Base-by-base conservation (phyloP, 75 land plant genomes). In the Isoetes taiwanensis region DNA sequence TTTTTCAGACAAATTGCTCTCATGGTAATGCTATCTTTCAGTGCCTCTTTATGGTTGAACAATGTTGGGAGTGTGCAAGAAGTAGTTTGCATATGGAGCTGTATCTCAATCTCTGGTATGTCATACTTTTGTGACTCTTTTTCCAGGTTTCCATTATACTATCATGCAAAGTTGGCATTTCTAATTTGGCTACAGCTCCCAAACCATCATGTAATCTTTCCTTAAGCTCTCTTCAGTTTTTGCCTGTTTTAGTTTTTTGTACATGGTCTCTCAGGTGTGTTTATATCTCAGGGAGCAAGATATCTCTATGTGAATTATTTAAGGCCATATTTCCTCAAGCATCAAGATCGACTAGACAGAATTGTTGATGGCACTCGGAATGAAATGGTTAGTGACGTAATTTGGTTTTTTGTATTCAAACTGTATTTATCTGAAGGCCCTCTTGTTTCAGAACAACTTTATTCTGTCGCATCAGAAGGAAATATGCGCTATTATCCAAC, bases 131-230 rank as follows among this genome's bases (percentile, higher is more conserved):
- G 23, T 61, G 28, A 27, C 48, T n/a, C n/a, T 14, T 4, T 58
- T 16, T 42, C 62, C 79, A 90, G 96, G 96, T 75, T 61, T 61
- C 96, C 96, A 14, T n/a, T 77, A 46, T 90, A 90, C 68, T 82
- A 90, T 38, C 84, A 85, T 62, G 52, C 72, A 34, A 90, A 90
- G 70, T 76, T 90, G 60, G 91, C 83, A 42, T 90, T 85, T 62
- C 87, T 90, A 40, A 77, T 90, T 38, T 90, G 97, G 97, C 86
- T 90, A 60, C 97, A 90, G 64, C 76, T 90, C 57, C 91, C 97
- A 53, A 29, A 77, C 11, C 42, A 35, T 59, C 65, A 70, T 59
- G 93, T 90, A 69, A 46, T 75, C 54, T 23, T 2, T 56, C 20
- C 16, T 2, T 14, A 24, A 24, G 5, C 58, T 32, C 9, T 2